Base-by-base conservation (phyloP, 1,139 yeast species). In the Kodamaea plutei region DNA sequence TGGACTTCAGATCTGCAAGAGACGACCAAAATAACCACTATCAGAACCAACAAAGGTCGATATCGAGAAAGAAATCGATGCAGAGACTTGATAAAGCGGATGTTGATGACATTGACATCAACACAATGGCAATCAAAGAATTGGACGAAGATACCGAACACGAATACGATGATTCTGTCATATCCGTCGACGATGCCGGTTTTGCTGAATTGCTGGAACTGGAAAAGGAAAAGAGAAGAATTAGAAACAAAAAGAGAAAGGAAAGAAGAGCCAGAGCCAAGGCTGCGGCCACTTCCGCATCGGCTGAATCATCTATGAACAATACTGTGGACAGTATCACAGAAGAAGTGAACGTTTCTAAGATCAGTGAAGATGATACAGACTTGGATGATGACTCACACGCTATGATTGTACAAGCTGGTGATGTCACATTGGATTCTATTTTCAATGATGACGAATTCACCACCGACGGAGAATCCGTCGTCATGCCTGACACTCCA, bases 181-280 rank as follows among this genome's bases (percentile, higher is more conserved):
- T 34, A 16, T 33, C 37, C 6, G 28, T 33, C 15, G 36, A 29
- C 14, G 39, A 36, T 10, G 15, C 20, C 15, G 7, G 9, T n/a
- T 11, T 15, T n/a, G 10, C 22, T 15, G 43, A 38, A 18, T 18
- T 30, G 23, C 31, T 43, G 9, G 45, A 43, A 10, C 33, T 35
- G 3, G 44, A 41, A 16, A 40, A 37, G 30, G 45, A 41, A 23
- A 43, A 37, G 27, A 41, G 38, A 25, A 26, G 40, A 26, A 20
- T 38, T 22, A 43, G 38, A 19, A 44, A 44, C 28, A 40, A 30
- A 19, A 44, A 41, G 31, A 35, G 46, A 29, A 39, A 41, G 31
- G 46, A 41, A 21, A 35, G 46, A 31, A 37, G 48, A 34, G 35
- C 34, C 9, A 30, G 38, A 15, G 34, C 35, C 10, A 34, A 29